Conservation (phyloP, 805 yeast species). For the Saturnispora zaruensis region DNA sequence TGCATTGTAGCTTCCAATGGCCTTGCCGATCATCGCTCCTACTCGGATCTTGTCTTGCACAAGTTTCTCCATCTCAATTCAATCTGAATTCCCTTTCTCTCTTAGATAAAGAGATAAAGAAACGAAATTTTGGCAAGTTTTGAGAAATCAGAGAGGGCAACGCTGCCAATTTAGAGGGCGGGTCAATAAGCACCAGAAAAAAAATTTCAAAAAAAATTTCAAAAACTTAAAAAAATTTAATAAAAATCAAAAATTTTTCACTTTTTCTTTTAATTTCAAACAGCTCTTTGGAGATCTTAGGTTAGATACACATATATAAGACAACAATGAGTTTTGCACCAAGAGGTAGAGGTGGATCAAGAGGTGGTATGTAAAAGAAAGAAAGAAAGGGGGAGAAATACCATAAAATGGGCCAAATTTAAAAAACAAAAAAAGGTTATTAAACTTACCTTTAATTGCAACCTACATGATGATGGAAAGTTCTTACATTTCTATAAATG, state of each 20-base stretch:
- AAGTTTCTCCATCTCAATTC: too few species aligned
- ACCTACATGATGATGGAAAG: neutral
- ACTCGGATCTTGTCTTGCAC: neutral
- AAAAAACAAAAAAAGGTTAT: too few species aligned
- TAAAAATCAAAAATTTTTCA: neutral
- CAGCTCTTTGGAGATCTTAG: slow-evolving; percentile 1
- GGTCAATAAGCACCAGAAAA: neutral
- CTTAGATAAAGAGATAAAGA: neutral
- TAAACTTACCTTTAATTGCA: neutral
- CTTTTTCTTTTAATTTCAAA: neutral
- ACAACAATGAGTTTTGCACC: slow-evolving; percentile 49
- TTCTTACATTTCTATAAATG: slow-evolving; percentile 4
- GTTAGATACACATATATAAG: slow-evolving; percentile 3
- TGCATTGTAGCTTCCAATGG: slow-evolving; percentile 25
- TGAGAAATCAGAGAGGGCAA: neutral
- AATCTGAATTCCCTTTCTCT: neutral
- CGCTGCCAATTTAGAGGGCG: neutral
- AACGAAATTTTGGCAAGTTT: neutral
- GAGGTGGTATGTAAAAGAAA: slow-evolving; percentile 27
- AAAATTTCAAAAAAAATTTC: neutral
- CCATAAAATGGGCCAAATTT: too few species aligned
- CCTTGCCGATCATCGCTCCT: neutral
- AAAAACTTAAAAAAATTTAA: neutral
- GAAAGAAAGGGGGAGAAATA: too few species aligned
- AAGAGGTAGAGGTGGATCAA: slow-evolving; percentile 45